Evolutionary conservation across 1,284 basidiomycete genomes (phyloP).

Genomic region (Ganoderma sinense): DNA sequence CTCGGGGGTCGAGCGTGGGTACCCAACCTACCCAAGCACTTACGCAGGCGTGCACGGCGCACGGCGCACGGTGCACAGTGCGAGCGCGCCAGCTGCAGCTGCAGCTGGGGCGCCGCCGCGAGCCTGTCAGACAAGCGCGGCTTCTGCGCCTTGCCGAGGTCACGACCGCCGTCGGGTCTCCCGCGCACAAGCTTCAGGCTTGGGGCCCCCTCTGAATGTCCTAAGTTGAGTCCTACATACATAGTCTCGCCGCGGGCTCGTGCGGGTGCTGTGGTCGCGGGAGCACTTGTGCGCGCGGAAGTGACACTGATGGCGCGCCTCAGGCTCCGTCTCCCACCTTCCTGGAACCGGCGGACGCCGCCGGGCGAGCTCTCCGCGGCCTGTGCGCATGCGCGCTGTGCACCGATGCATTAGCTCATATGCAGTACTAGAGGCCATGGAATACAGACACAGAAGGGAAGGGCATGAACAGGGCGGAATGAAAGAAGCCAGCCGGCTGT

Average conservation of each 20-base stretch:
- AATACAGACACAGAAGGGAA: no score
- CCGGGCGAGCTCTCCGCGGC: neutral
- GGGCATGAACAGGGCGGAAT: neutral
- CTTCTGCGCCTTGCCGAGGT: neutral
- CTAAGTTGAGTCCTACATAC: no score
- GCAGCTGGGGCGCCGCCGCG: neutral
- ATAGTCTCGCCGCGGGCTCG: neutral
- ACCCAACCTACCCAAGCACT: no score
- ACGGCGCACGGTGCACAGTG: no score
- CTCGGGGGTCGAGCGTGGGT: neutral
- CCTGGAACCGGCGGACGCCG: neutral
- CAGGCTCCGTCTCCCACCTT: neutral
- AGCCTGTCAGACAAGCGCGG: neutral
- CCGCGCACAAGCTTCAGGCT: neutral
- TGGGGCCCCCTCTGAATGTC: neutral
- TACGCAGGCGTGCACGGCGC: no score
- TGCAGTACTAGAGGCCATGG: neutral
- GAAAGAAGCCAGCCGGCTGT: neutral
- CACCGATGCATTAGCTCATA: no score
- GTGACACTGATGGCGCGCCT: neutral
- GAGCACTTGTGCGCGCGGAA: neutral
- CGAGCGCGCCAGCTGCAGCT: no score
- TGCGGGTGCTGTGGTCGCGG: neutral
- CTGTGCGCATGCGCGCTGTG: neutral
- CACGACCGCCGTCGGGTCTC: neutral